Evolutionary conservation across 73 alveolate species (phyloP).

Genomic region (Uronychia binucleata): DNA sequence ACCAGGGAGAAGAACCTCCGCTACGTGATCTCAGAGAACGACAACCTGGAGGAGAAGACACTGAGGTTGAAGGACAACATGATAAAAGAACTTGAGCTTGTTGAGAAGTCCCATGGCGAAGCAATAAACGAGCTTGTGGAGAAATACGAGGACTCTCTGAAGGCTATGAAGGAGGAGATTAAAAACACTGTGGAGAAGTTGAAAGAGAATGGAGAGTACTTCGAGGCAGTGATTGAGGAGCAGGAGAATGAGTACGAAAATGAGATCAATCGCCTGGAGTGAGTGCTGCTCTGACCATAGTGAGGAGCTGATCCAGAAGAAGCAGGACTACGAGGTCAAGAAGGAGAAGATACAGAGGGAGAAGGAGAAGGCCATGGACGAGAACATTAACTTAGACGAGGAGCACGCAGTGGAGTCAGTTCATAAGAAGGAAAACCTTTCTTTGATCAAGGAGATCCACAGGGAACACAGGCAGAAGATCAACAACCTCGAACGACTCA

Average conservation of each 20-base stretch:
- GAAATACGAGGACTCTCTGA: constrained; percentile 42
- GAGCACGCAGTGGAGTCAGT: constrained; percentile 7
- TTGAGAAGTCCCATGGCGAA: constrained; percentile 34
- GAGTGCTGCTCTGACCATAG: neutral
- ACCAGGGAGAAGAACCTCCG: constrained; percentile 43
- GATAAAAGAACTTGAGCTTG: constrained; percentile 44
- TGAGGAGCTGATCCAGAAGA: constrained; percentile 25
- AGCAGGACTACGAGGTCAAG: constrained; percentile 28
- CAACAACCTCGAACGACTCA: constrained; percentile 29
- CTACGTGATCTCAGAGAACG: constrained; percentile 46
- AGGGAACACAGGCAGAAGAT: constrained; percentile 15
- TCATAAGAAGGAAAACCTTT: constrained; percentile 12
- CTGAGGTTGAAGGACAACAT: constrained; percentile 49
- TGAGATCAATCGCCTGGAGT: constrained; percentile 25
- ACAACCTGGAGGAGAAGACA: constrained; percentile 49
- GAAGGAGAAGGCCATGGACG: constrained; percentile 20
- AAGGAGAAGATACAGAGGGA: constrained; percentile 27
- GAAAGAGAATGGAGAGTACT: constrained; percentile 48
- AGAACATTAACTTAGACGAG: constrained; percentile 9
- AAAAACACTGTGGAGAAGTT: constrained; percentile 45
- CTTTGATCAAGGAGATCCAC: constrained; percentile 14
- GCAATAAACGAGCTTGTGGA: constrained; percentile 49
- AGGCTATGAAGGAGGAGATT: constrained; percentile 42
- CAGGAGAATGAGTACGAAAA: constrained; percentile 52
- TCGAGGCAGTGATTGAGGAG: constrained; percentile 39